phyloP scores from a whole-genome alignment of 1,284 basidiomycete genomes.

The Tremellales sp. region DNA sequence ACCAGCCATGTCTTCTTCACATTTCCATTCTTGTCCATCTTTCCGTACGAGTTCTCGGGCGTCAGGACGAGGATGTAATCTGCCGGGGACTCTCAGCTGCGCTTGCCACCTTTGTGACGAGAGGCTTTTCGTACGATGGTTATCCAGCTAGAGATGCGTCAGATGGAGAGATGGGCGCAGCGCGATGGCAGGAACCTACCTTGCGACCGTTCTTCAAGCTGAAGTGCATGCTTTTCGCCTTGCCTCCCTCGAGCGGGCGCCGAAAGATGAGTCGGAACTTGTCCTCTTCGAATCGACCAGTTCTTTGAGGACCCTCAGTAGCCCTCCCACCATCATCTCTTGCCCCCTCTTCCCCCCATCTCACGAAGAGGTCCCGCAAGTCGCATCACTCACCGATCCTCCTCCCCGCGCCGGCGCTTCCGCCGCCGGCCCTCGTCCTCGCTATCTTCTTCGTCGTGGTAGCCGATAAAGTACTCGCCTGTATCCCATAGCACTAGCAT shows the following conservation, averaged over 20 bases:
- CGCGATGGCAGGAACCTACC: constrained; percentile 11
- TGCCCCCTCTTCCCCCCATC: not conserved
- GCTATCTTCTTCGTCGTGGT: constrained; percentile 22
- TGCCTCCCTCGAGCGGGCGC: constrained; percentile 11
- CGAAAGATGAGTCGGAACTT: constrained; percentile 22
- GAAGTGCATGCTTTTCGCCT: constrained; percentile 30
- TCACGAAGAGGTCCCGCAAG: too few species aligned
- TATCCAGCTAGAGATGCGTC: constrained; percentile 18
- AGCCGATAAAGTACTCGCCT: constrained; percentile 30
- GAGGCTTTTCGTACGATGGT: constrained; percentile 21
- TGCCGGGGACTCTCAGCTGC: constrained; percentile 11
- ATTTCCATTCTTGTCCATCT: constrained; percentile 19
- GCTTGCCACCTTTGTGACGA: not conserved
- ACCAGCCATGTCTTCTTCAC: constrained; percentile 37
- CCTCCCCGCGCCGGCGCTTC: constrained; percentile 8
- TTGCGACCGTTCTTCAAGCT: constrained; percentile 28
- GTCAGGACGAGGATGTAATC: constrained; percentile 30
- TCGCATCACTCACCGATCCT: too few species aligned
- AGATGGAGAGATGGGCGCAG: not conserved
- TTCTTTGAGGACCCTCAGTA: constrained; percentile 8
- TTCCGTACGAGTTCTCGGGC: constrained; percentile 13
- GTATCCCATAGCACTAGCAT: constrained; percentile 38
- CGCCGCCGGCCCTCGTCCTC: constrained; percentile 18
- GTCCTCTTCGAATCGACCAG: constrained; percentile 28
- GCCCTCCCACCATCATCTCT: not conserved